Base-by-base conservation (phyloP, 139 green algal species). In the Dunaliella primolecta region DNA sequence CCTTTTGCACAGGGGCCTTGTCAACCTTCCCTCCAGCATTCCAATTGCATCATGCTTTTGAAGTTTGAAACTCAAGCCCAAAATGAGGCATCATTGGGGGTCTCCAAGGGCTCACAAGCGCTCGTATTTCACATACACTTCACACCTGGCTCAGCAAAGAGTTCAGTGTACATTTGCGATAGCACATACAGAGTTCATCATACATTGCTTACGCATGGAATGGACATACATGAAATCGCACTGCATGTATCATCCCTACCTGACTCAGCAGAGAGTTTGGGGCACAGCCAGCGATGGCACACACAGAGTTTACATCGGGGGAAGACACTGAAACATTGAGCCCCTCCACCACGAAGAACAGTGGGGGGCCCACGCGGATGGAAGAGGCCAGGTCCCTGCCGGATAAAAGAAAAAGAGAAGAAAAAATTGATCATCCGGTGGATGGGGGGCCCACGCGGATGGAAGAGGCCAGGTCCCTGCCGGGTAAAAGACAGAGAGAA, bases 391-490 rank as follows among this genome's bases (percentile, higher is more conserved):
- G 86, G 84, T 98, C 93, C 0, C 86, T 92, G 81, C 36, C 82
- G 23, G 0, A n/a, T 2, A 72, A 23, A 23, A 72, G 35, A 81
- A n/a, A 2, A 55, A 75, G 34, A 36, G 36, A n/a, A 36, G 36
- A 36, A 25, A 84, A 30, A 15, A 72, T 29, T 72, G 20, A 72
- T 72, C 56, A 72, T 72, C 25, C 25, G n/a, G 81, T n/a, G 2
- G 24, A n/a, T 0, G 96, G 96, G 0, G 96, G 94, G 1, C 96
- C 96, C n/a, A 98, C 96, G 1, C 96, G 85, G 83, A 98, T 88
- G 15, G 91, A 83, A 0, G n/a, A 33, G 30, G 92, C 85, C 32
- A 97, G 86, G 84, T 98, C 93, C 0, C 86, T 92, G 81, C 36
- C 82, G 23, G 0, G 3, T 2, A 72, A 23, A 23, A 72, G 35